Conservation (phyloP, 176 grass and related monocot genomes). For the Eragrostis curvula region DNA sequence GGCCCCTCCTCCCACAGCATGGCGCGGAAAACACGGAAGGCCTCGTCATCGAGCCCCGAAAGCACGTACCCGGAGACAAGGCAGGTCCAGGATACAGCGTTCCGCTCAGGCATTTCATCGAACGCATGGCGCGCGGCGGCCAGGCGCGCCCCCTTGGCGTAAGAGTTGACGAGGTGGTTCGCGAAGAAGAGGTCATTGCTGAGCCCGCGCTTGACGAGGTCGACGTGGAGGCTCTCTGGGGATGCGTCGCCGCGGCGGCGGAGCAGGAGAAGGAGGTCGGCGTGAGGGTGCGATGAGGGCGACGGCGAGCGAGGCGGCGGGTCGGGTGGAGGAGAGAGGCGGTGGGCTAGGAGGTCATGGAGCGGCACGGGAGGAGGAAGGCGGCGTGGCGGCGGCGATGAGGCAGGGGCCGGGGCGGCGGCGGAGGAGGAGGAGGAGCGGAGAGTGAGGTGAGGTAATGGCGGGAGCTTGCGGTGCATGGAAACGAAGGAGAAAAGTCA, state of each 20-base stretch:
- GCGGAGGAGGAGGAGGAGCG: neutral
- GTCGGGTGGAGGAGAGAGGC: slow-evolving; percentile 23
- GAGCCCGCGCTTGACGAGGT: slow-evolving; percentile 60
- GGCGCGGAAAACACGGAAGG: slow-evolving; percentile 48
- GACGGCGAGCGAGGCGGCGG: slow-evolving; percentile 37
- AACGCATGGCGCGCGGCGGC: slow-evolving; percentile 47
- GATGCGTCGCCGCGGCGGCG: slow-evolving; percentile 30
- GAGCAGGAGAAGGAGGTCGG: slow-evolving; percentile 29
- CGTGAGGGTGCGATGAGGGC: slow-evolving; percentile 24
- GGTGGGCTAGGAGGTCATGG: slow-evolving; percentile 27
- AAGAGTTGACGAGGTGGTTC: slow-evolving; percentile 65
- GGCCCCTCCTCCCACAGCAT: slow-evolving; percentile 52
- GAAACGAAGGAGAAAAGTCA: neutral
- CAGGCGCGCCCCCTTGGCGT: slow-evolving; percentile 50
- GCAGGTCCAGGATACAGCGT: slow-evolving; percentile 77
- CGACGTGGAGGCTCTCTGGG: slow-evolving; percentile 60
- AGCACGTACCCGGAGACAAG: slow-evolving; percentile 62
- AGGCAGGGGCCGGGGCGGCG: neutral
- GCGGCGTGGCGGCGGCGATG: slow-evolving; percentile 18
- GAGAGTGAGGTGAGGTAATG: slow-evolving; percentile 28
- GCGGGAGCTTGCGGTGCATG: slow-evolving; percentile 56
- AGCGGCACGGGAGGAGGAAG: slow-evolving; percentile 26
- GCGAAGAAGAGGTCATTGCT: slow-evolving; percentile 57
- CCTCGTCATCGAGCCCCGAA: slow-evolving; percentile 35
- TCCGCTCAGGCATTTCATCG: slow-evolving; percentile 58